Evolutionary conservation across 257 asterid species (phyloP).

Genomic region (Vinca minor): DNA sequence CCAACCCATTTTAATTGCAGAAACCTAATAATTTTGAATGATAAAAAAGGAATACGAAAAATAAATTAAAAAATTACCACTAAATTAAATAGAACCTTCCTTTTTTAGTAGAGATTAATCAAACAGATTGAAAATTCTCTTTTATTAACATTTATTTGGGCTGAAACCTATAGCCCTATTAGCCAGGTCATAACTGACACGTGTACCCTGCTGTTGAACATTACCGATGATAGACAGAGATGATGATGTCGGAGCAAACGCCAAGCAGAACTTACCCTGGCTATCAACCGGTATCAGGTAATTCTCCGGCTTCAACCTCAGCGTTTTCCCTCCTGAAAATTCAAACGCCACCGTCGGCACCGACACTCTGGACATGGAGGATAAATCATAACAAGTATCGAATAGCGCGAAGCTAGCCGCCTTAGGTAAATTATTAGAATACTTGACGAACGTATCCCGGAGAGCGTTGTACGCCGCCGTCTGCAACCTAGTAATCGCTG

Average conservation of each 20-base stretch:
- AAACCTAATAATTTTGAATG: not conserved
- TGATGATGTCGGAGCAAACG: constrained; percentile 53
- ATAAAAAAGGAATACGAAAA: not conserved
- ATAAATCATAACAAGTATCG: constrained; percentile 71
- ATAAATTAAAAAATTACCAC: not conserved
- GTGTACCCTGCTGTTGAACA: constrained; percentile 82
- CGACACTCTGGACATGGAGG: constrained; percentile 26
- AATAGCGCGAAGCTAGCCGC: constrained; percentile 37
- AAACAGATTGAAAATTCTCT: not conserved
- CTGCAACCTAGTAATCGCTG: constrained; percentile 69
- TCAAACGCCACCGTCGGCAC: constrained; percentile 63
- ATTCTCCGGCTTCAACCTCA: constrained; percentile 42
- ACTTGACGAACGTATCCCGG: constrained; percentile 42
- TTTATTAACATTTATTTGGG: constrained; percentile 53
- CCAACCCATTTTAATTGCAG: not conserved
- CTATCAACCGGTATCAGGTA: constrained; percentile 57
- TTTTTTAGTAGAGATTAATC: not conserved
- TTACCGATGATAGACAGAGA: constrained; percentile 69
- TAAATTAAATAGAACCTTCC: not conserved
- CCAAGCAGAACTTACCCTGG: constrained; percentile 55
- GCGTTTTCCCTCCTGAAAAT: constrained; percentile 38
- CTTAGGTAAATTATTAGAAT: constrained; percentile 18
- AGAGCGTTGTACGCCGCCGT: constrained; percentile 37
- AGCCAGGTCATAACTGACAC: constrained; percentile 61
- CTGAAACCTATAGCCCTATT: constrained; percentile 51